Base-by-base conservation (phyloP, 768 basidiomycete genomes). In the Pleurotus tuoliensis region DNA sequence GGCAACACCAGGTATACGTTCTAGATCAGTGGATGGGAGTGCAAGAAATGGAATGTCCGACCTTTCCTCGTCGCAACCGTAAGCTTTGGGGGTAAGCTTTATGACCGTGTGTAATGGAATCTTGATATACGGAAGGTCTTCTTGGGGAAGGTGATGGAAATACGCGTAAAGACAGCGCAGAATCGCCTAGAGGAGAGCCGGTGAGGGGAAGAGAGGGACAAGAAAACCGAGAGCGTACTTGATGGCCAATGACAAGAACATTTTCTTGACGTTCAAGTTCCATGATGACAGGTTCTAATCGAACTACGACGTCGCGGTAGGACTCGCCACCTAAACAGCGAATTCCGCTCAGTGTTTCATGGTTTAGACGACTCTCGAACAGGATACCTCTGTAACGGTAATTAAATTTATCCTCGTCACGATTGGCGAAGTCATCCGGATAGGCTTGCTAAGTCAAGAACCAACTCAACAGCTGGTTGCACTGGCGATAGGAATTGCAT, bases 361-460 rank as follows among this genome's bases (percentile, higher is more conserved):
- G 9, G 9, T 34, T 34, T 30, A 30, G 30, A 30, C 30, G 11
- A 9, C 30, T 30, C 30, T 30, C 11, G 30, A 30, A 30, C 9
- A 8, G 30, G 30, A 30, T 30, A 8, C 16, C 13, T 63, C 97
- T 82, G 70, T 98, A 98, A 25, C 97, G 86, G 71, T 99, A 99
- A 71, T 98, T 98, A 72, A 97, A 99, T 73, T 99, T 99, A 78
- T 99, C 97, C 57, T 98, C 94, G 64, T 99, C 97, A 22, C 97
- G 86, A 67, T 95, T 94, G 13, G 93, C 94, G 71, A 95, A 98
- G 67, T 99, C 97, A 56, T 99, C 97, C 0, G 97, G 97, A 68
- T 98, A 99, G 60, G 87, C 82, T 80, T 87, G 84, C 93, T 96
- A 61, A 1, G 58, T 57, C 57, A 24, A 55, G 30, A 30, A 52